A percentile compares a stretch with the other conserved stretches of the same genome.
Evolutionary conservation across 768 basidiomycete species (phyloP).

Genomic region (Asterophora parasitica): DNA sequence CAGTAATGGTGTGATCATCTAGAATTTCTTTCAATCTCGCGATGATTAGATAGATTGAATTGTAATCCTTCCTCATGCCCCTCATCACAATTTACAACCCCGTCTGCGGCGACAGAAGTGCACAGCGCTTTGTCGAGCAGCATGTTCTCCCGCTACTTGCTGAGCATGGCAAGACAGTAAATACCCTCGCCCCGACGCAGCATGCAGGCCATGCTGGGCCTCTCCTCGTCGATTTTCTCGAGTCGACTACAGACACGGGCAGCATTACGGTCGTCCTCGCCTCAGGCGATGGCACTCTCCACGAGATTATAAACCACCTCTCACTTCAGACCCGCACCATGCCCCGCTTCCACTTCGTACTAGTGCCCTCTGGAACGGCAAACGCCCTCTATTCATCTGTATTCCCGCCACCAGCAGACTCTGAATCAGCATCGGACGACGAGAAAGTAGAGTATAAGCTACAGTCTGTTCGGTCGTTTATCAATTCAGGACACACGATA

Average conservation of each 20-base stretch:
- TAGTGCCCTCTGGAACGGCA: constrained; percentile 82
- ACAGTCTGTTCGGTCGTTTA: constrained; percentile 50
- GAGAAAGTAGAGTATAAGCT: constrained; percentile 38
- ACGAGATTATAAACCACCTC: constrained; percentile 77
- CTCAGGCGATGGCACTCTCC: constrained; percentile 91
- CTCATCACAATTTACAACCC: constrained; percentile 75
- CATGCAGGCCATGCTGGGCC: constrained; percentile 50
- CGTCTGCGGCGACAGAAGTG: constrained; percentile 57
- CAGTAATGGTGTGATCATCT: no score
- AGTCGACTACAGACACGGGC: constrained; percentile 17
- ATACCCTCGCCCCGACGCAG: constrained; percentile 44
- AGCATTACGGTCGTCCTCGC: constrained; percentile 51
- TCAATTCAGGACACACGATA: constrained; percentile 30
- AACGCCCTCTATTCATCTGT: constrained; percentile 85
- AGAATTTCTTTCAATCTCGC: no score
- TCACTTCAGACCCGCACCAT: constrained; percentile 21
- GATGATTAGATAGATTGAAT: no score
- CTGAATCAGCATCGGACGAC: constrained; percentile 8
- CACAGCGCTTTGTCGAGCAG: constrained; percentile 48
- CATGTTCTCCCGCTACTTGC: constrained; percentile 63
- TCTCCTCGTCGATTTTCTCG: constrained; percentile 37
- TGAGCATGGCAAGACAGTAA: constrained; percentile 31
- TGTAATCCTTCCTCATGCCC: constrained; percentile 29
- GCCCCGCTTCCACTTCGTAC: constrained; percentile 32
- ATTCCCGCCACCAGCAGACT: constrained; percentile 43